phyloP scores from a whole-genome alignment of 2,329 filamentous ascomycete genomes.

The Cucurbitaria berberidis region DNA sequence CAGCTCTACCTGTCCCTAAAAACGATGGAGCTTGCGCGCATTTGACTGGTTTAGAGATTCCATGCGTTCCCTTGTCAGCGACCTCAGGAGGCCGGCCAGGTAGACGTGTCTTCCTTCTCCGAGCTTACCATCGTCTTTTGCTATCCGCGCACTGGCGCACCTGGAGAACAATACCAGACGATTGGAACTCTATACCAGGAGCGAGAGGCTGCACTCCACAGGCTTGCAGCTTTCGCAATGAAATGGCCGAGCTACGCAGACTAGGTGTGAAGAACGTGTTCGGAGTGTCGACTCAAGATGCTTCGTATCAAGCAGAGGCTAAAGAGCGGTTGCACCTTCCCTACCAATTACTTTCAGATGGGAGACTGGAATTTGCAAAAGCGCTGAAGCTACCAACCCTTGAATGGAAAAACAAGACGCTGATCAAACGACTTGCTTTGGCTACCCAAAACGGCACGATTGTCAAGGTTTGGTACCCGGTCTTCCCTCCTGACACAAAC shows the following conservation, averaged over 20 bases:
- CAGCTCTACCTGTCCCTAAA: conserved; percentile 46
- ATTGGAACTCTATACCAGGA: conserved; percentile 53
- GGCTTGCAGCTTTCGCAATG: conserved; percentile 53
- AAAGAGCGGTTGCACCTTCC: conserved; percentile 49
- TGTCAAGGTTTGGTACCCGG: conserved; percentile 52
- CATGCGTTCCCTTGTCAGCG: conserved; percentile 42
- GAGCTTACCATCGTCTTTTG: conserved; percentile 52
- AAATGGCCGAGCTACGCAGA: conserved; percentile 19
- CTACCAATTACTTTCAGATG: conserved; percentile 52
- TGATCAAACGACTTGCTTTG: conserved; percentile 50
- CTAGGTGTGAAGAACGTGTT: conserved; percentile 42
- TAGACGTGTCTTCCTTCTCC: conserved; percentile 43
- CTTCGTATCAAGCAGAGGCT: conserved; percentile 49
- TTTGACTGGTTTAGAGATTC: conserved; percentile 30
- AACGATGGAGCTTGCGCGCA: conserved; percentile 53
- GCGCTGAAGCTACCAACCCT: conserved; percentile 49
- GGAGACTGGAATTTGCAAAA: conserved; percentile 43
- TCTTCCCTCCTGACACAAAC: conserved; percentile 51
- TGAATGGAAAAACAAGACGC: conserved; percentile 45
- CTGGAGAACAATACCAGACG: conserved; percentile 49
- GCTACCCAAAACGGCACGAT: conserved; percentile 50
- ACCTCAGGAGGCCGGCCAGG: conserved; percentile 33
- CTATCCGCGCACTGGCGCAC: conserved; percentile 51
- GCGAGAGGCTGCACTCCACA: conserved; percentile 53
- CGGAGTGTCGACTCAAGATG: conserved; percentile 50